Base-by-base conservation (phyloP, 805 yeast genomes). In the Nakazawaea ishiwadae region DNA sequence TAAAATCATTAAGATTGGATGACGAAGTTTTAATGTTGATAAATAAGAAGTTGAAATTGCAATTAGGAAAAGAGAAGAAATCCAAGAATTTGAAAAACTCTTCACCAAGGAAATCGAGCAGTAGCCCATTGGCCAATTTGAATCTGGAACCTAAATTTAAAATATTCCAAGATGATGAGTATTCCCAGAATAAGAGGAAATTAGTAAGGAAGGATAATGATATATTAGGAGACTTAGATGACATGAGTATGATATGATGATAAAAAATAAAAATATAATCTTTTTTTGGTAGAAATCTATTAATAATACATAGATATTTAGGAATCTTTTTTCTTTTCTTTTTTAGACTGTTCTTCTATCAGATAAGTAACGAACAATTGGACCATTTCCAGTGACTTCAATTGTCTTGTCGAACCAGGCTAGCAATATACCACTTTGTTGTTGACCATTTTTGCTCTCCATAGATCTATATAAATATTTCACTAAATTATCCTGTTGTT, bases 381-480 rank as follows among this genome's bases (percentile, higher is more conserved):
- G 85, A 10, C 96, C 96, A 56, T 84, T 81, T 15, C 98, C 98
- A 12, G 90, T 77, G 16, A 76, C 66, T 47, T 84, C 95, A 28
- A 87, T 81, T 15, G 91, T 77, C 63, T 88, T 89, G 51, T 91
- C 97, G 58, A 83, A 87, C 99, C 99, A 93, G 24, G 83, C 77
- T 52, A 93, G 75, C 51, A 93, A 62, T 35, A 82, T 71, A 35
- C 96, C 96, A 15, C 96, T 96, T 48, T 82, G 88, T 53, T 83
- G 85, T 49, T 87, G 86, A 9, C 93, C 90, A 50, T 78, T 80
- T 23, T 81, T 73, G 9, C 81, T 65, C 34, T 80, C 68, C 96
- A 93, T 88, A 23, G 88, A 88, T 54, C 81, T 83, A 64, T 90
- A 93, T 40, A 93, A 67, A 59, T 84, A 86, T 59, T 93, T 93